Evolutionary conservation across 2,329 filamentous ascomycete genomes (phyloP).

Genomic region (Alternaria angustiovoidea): DNA sequence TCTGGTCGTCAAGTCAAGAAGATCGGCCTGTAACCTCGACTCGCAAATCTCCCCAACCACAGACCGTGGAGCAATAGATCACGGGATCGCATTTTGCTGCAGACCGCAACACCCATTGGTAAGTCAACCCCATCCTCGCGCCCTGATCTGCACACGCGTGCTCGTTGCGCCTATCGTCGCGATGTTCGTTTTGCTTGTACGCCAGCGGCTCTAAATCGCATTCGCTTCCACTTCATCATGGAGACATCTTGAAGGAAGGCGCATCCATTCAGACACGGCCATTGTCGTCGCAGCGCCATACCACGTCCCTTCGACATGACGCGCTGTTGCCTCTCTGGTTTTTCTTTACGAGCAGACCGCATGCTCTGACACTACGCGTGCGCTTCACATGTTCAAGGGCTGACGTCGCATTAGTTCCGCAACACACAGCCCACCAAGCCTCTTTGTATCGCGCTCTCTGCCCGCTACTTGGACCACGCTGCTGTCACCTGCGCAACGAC

Average conservation of each 20-base stretch:
- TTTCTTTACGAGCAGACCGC: background rate
- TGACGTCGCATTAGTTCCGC: slow-evolving; percentile 23
- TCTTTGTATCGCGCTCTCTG: slow-evolving; percentile 36
- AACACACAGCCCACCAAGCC: slow-evolving; percentile 33
- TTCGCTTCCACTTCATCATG: background rate
- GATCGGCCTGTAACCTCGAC: slow-evolving; percentile 25
- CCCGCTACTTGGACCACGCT: slow-evolving; percentile 27
- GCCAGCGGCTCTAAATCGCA: background rate
- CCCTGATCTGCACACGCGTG: slow-evolving; percentile 9
- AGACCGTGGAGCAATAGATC: slow-evolving; percentile 30
- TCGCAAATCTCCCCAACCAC: slow-evolving; percentile 15
- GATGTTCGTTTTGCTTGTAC: background rate
- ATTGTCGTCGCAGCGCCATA: background rate
- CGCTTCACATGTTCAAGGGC: slow-evolving; percentile 34
- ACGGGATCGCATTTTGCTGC: slow-evolving; percentile 47
- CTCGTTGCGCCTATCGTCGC: background rate
- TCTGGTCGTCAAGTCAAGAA: slow-evolving; percentile 23
- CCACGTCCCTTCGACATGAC: background rate
- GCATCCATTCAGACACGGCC: background rate
- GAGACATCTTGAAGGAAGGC: background rate
- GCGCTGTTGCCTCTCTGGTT: background rate
- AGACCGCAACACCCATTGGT: slow-evolving; percentile 35
- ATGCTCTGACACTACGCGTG: slow-evolving; percentile 11
- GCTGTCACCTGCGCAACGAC: slow-evolving; percentile 35
- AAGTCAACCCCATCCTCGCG: slow-evolving; percentile 37